Evolutionary conservation across 2,329 filamentous ascomycete species (phyloP).

Genomic region (Aureobasidium subglaciale): DNA sequence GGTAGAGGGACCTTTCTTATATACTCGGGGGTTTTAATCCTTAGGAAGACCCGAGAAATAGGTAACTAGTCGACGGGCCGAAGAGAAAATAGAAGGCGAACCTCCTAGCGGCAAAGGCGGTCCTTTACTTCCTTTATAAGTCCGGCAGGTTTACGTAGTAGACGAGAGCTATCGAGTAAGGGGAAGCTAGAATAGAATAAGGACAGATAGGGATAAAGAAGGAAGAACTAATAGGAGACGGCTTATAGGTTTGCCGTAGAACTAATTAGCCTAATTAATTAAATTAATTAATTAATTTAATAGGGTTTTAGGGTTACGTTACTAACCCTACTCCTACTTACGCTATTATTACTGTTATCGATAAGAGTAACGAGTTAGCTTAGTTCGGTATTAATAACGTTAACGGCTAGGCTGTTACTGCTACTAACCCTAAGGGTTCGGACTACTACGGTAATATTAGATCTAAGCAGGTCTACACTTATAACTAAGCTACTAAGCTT

Average conservation of each 20-base stretch:
- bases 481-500: neutral
- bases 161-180: neutral
- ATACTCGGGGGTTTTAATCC: neutral
- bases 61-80: neutral
- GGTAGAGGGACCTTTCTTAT: neutral
- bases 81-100: neutral
- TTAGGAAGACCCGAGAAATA: neutral
- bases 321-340: conserved; percentile 13
- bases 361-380: conserved; percentile 8
- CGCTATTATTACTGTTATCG: conserved; percentile 15
- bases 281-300: neutral
- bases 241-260: neutral
- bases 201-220: neutral
- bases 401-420: conserved; percentile 10
- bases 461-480: conserved; percentile 17
- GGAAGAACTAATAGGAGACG: neutral
- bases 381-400: conserved; percentile 16
- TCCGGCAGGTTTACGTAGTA: neutral
- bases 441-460: conserved; percentile 14
- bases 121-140: neutral
- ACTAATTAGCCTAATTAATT: conserved; percentile 1
- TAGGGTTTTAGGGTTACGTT: conserved; percentile 17
- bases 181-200: conserved; percentile 6
- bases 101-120: neutral
- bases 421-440: conserved; percentile 12